phyloP scores from a whole-genome alignment of 345 rosid species.

The Ailanthus altissimus region DNA sequence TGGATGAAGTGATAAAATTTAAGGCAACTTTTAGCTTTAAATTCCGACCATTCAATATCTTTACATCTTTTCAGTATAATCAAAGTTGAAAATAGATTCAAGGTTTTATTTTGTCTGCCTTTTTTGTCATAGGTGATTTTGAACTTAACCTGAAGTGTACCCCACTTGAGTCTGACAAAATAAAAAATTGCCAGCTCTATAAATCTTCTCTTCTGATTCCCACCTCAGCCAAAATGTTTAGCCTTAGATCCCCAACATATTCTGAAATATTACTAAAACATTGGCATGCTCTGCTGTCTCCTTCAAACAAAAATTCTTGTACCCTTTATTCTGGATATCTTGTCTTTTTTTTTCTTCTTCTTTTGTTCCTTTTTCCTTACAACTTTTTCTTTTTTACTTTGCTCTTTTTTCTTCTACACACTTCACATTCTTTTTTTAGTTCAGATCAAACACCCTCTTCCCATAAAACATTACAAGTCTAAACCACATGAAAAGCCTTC shows the following conservation, averaged over 20 bases:
- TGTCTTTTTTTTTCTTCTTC: slow-evolving; percentile 13
- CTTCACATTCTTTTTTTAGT: slow-evolving; percentile 29
- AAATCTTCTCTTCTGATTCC: not conserved
- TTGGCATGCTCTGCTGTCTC: slow-evolving; percentile 20
- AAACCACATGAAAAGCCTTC: not conserved
- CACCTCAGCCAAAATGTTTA: not conserved
- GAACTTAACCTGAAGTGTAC: not conserved
- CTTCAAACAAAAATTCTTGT: slow-evolving; percentile 23
- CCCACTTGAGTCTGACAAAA: slow-evolving; percentile 7
- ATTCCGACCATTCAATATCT: not conserved
- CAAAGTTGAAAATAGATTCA: not conserved
- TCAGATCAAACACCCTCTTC: slow-evolving; percentile 20
- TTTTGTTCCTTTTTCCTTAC: not conserved
- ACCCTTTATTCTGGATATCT: slow-evolving; percentile 17
- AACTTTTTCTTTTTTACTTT: slow-evolving; percentile 11
- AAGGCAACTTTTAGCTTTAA: too few species aligned
- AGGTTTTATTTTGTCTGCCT: not conserved
- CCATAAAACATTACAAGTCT: not conserved
- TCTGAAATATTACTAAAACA: not conserved
- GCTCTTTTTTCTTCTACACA: slow-evolving; percentile 38
- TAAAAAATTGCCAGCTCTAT: not conserved
- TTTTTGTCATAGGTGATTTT: not conserved
- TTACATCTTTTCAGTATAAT: too few species aligned
- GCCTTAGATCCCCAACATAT: not conserved
- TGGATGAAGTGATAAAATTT: too few species aligned